phyloP scores from a whole-genome alignment of 345 rosid species.

The Mallotus nudiflorus region DNA sequence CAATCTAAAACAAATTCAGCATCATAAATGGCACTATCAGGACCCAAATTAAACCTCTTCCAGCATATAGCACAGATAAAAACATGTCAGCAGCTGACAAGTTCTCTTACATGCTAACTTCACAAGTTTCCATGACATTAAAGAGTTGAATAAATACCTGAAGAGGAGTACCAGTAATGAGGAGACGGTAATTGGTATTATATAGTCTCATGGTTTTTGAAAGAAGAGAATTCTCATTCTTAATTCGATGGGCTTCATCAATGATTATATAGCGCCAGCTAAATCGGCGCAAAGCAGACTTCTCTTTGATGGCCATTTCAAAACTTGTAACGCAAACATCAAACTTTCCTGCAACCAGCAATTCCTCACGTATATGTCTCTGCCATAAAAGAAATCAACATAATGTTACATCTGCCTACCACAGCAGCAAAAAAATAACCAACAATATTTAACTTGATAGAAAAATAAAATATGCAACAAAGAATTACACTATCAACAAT shows the following conservation, averaged over 20 bases:
- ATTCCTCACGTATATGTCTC: slow-evolving; percentile 89
- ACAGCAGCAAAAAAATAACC: neutral
- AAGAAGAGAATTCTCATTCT: slow-evolving; percentile 93
- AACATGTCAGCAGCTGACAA: too few species aligned
- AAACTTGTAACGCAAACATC: slow-evolving; percentile 98
- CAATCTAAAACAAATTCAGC: neutral
- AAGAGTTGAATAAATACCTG: slow-evolving; percentile 54
- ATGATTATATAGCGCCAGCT: slow-evolving; percentile 98
- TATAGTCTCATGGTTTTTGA: slow-evolving; percentile 95
- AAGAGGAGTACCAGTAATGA: slow-evolving; percentile 97
- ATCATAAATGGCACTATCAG: neutral
- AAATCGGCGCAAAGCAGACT: slow-evolving; percentile 80
- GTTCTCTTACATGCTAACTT: neutral
- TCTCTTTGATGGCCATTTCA: slow-evolving; percentile 99
- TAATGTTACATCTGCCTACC: neutral
- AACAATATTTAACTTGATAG: neutral
- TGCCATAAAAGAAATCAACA: slow-evolving; percentile 30
- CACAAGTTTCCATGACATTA: neutral
- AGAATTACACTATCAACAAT: neutral
- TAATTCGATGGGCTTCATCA: slow-evolving; percentile 97
- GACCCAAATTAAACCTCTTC: neutral
- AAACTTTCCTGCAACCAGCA: slow-evolving; percentile 95
- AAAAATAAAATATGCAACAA: neutral
- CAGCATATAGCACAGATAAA: neutral
- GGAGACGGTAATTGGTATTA: slow-evolving; percentile 86